Evolutionary conservation across 164 flowering plant genomes (phyloP).

Genomic region (Euptelea pleiosperma): DNA sequence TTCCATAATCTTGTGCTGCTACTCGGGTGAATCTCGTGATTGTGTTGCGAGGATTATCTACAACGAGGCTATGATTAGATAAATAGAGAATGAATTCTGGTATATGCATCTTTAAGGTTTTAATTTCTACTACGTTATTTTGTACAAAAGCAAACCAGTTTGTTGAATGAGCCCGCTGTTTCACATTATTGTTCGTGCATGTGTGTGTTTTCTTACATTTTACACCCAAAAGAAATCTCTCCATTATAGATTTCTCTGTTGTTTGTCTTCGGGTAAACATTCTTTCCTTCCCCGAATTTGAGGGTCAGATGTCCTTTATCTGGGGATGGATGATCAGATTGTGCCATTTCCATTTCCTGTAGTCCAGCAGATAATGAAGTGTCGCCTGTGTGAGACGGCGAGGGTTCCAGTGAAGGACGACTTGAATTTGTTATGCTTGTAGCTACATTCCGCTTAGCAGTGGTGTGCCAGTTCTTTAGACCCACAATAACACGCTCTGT

Average conservation of each 20-base stretch:
- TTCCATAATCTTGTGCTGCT: too few species aligned
- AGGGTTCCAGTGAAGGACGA: background rate
- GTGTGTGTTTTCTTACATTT: too few species aligned
- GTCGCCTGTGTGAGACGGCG: background rate
- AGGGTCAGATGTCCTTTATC: background rate
- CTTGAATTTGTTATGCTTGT: background rate
- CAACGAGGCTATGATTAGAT: too few species aligned
- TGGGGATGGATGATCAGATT: background rate
- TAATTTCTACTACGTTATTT: too few species aligned
- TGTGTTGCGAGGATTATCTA: too few species aligned
- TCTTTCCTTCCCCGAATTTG: slow-evolving; percentile 4
- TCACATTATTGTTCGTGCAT: too few species aligned
- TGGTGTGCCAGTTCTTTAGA: slow-evolving; percentile 13
- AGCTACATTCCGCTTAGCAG: slow-evolving; percentile 7
- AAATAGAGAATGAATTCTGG: too few species aligned
- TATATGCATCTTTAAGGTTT: too few species aligned
- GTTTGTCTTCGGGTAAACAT: background rate
- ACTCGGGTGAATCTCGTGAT: too few species aligned
- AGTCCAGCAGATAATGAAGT: slow-evolving; percentile 2
- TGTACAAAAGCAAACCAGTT: too few species aligned
- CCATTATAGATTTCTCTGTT: background rate
- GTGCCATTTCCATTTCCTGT: slow-evolving; percentile 3
- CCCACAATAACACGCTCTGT: slow-evolving; percentile 11
- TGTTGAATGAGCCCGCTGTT: too few species aligned
- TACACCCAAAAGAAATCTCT: slow-evolving; percentile 9